These are phyloP conservation scores for Suillus discolor DNA, from an alignment of 768 basidiomycete genomes.

Conservation along the genomic window DNA sequence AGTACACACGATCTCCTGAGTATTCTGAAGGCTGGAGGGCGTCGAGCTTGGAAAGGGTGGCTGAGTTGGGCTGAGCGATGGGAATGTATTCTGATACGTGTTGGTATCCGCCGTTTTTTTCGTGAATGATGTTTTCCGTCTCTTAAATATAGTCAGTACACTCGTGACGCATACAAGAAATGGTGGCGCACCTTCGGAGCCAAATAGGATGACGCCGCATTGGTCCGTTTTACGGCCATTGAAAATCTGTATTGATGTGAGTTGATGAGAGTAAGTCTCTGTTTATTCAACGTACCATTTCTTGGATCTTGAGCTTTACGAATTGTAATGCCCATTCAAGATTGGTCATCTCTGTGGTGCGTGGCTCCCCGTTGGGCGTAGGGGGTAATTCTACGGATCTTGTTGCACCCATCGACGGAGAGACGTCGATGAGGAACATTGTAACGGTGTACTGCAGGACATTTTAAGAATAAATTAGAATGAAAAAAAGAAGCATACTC, in stretches of 20 bases:
- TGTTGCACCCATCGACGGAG: constrained; percentile 77
- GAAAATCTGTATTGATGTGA: constrained; percentile 62
- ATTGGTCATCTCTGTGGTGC: constrained; percentile 66
- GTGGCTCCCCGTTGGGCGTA: constrained; percentile 52
- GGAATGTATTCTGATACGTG: constrained; percentile 71
- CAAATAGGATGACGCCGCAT: constrained; percentile 88
- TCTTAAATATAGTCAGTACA: constrained; percentile 37
- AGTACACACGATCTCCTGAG: constrained; percentile 65
- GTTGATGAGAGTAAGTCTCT: not conserved
- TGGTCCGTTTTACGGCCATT: constrained; percentile 92
- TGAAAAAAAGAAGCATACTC: constrained; percentile 48
- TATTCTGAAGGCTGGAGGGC: constrained; percentile 56
- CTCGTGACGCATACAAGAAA: not conserved
- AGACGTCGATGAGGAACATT: constrained; percentile 89
- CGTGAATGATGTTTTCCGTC: constrained; percentile 66
- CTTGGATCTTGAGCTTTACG: constrained; percentile 88
- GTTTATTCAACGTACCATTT: constrained; percentile 54
- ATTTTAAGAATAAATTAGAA: constrained; percentile 15
- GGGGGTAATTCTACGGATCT: constrained; percentile 58
- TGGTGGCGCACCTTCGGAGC: constrained; percentile 63
- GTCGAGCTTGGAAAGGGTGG: constrained; percentile 67
- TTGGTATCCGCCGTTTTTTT: constrained; percentile 69
- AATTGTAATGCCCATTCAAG: constrained; percentile 84
- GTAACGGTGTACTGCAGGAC: constrained; percentile 73
- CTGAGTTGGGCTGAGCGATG: constrained; percentile 65